Evolutionary conservation across 495 filamentous ascomycete genomes (phyloP), one percentile per base, ranked within the genome.

Genomic region (Penicillium coprophilum): DNA sequence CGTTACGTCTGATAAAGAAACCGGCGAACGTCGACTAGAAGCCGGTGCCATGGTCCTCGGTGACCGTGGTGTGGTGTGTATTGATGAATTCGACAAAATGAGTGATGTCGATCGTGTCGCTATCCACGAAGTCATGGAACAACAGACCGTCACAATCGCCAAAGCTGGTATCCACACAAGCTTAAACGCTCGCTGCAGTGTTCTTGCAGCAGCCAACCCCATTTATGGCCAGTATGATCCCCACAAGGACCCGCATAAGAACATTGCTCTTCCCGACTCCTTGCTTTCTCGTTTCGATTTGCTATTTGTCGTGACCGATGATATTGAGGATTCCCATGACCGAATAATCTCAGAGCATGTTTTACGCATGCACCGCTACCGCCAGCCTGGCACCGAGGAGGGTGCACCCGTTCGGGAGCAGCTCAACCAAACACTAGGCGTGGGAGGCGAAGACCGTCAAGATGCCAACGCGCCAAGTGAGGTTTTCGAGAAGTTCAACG

Each of bases 81-180:
- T 99, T 63, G 94, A 99, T 71, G 94, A 99, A 71, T 99, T 99
- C 68, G 94, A 99, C 75, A 99, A 99, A 75, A 99, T 99, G 94
- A 95, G 89, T 59, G 94, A 97, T 71, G 87, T 97, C 36, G 94
- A 99, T 71, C 86, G 94, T 61, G 94, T 99, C 20, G 94, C 94
- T 45, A 99, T 99, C 64, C 94, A 99, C 82, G 94, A 99, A 90
- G 94, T 99, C 53, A 99, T 99, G 94, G 94, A 99, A 73, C 94
- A 99, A 76, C 94, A 99, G 70, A 99, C 94, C 0, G 94, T 99
- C 56, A 99, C 94, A 27, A 97, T 99, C 64, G 94, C 94, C 27
- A 99, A 99, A 75, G 94, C 94, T 5, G 94, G 94, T 60, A 99
- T 99, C 46, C 94, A 99, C 73, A 99, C 94, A 6, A 96, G 91